phyloP scores from a whole-genome alignment of 139 green algal genomes.

The Chlorella sp. region DNA sequence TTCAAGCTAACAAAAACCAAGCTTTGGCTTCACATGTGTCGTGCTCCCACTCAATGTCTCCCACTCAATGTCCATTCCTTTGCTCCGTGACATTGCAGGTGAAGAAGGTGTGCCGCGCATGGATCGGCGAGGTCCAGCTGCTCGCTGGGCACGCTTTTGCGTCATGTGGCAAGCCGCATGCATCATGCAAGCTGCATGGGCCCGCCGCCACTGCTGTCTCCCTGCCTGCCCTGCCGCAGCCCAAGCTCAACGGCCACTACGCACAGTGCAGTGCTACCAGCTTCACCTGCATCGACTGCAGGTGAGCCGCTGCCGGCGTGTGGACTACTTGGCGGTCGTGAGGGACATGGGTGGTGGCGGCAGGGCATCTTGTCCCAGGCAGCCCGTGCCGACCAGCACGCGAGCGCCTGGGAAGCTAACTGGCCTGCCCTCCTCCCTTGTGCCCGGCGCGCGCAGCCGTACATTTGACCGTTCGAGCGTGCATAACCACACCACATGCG shows the following conservation, averaged over 20 bases:
- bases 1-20: constrained; percentile 57
- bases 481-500: constrained; percentile 78
- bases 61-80: no score
- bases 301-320: neutral
- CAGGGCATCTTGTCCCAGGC: neutral
- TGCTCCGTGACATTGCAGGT: no score
- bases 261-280: constrained; percentile 49
- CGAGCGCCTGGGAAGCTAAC: neutral
- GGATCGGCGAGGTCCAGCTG: neutral
- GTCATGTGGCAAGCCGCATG: neutral
- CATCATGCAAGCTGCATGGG: neutral
- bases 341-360: neutral
- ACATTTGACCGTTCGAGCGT: neutral
- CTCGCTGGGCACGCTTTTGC: neutral
- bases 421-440: neutral
- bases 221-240: constrained; percentile 41
- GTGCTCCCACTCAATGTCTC: neutral
- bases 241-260: constrained; percentile 79
- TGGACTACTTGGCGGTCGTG: neutral
- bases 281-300: constrained; percentile 93
- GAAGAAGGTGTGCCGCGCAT: constrained; percentile 30
- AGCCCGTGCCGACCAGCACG: neutral
- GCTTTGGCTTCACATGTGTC: no score
- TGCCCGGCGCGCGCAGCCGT: neutral
- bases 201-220: neutral